Percentiles rank a stretch among this genome's conserved stretches.
Conservation (phyloP, 768 basidiomycete genomes). For the Pleurotus sapidus region DNA sequence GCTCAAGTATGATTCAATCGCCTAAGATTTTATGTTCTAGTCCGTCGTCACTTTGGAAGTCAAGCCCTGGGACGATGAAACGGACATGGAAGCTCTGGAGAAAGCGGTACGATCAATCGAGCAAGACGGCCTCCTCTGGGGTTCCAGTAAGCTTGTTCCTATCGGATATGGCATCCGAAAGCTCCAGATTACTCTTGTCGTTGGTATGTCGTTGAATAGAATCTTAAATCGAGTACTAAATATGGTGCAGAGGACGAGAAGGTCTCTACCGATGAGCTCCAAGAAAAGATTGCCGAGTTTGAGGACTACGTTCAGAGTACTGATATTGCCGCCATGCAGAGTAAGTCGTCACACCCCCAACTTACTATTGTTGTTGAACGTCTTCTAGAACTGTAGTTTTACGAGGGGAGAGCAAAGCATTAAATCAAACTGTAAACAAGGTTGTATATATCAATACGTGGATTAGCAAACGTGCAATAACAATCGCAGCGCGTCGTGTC, state of each 20-base stretch:
- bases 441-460: neutral
- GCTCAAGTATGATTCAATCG: neutral
- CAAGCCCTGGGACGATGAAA: conserved; percentile 99
- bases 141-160: conserved; percentile 87
- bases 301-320: conserved; percentile 90
- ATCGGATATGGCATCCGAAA: conserved; percentile 93
- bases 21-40: conserved; percentile 33
- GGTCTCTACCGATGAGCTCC: conserved; percentile 88
- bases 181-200: conserved; percentile 69
- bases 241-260: conserved; percentile 81
- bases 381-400: conserved; percentile 7
- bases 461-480: too few relatives aligned
- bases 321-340: conserved; percentile 93
- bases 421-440: neutral
- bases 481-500: too few relatives aligned
- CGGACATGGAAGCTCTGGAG: conserved; percentile 91
- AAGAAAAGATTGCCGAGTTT: conserved; percentile 84
- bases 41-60: conserved; percentile 98
- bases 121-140: conserved; percentile 93
- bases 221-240: neutral
- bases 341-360: conserved; percentile 38
- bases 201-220: conserved; percentile 36
- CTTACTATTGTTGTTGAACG: neutral
- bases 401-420: conserved; percentile 18
- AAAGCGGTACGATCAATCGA: conserved; percentile 80